Evolutionary conservation across 2,329 filamentous ascomycete genomes (phyloP).

Genomic region (Trichoderma koningii): DNA sequence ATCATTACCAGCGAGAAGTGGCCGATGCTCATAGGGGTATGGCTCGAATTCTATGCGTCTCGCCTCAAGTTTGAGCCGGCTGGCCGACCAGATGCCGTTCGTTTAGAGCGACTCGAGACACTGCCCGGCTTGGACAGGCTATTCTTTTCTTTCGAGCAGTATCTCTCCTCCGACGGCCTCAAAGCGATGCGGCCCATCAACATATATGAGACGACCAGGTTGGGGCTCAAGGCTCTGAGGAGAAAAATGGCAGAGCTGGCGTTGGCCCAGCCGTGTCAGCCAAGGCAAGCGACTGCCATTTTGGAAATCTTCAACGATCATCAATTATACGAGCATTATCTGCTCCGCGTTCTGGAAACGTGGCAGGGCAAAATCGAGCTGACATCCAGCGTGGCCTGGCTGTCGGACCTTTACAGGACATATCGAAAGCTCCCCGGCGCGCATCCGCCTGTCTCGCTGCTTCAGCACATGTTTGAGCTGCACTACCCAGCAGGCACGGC

Average conservation of each 20-base stretch:
- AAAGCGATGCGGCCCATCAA: conserved; percentile 34
- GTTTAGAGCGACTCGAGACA: conserved; percentile 32
- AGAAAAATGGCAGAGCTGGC: conserved; percentile 39
- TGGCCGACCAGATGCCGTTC: conserved; percentile 28
- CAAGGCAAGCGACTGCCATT: conserved; percentile 42
- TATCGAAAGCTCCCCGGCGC: conserved; percentile 48
- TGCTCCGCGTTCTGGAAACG: conserved; percentile 40
- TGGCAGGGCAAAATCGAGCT: conserved; percentile 36
- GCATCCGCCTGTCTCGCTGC: conserved; percentile 42
- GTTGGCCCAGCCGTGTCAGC: conserved; percentile 40
- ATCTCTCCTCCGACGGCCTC: conserved; percentile 36
- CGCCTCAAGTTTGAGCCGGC: conserved; percentile 26
- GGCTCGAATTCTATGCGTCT: conserved; percentile 40
- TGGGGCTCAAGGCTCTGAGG: conserved; percentile 36
- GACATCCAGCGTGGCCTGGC: conserved; percentile 37
- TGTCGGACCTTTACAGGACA: conserved; percentile 48
- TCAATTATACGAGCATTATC: conserved; percentile 48
- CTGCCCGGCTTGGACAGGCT: conserved; percentile 37
- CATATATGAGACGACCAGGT: conserved; percentile 30
- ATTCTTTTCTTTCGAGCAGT: conserved; percentile 42
- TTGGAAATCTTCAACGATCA: conserved; percentile 45
- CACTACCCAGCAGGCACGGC: conserved; percentile 43
- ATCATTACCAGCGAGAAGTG: conserved; percentile 44
- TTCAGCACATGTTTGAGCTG: conserved; percentile 50
- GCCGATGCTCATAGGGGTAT: conserved; percentile 42